Percentiles rank a stretch among this genome's conserved stretches.
These are phyloP conservation scores for Lachnellula occidentalis DNA, from an alignment of 2,329 filamentous ascomycete genomes.

Conservation along the genomic window DNA sequence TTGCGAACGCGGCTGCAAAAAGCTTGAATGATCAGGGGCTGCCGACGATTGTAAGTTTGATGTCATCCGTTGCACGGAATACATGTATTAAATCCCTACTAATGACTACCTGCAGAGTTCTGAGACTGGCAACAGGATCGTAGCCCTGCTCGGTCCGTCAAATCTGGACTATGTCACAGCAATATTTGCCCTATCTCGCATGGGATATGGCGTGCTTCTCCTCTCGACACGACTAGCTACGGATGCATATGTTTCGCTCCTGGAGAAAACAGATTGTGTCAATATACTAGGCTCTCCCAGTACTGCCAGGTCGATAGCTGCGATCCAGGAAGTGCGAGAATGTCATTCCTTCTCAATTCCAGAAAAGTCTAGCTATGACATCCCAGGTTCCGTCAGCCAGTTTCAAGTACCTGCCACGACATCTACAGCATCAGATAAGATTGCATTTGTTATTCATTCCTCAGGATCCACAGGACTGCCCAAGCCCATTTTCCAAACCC, in stretches of 20 bases:
- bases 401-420: neutral
- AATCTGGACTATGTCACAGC: conserved; percentile 47
- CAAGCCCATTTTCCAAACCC: conserved; percentile 56
- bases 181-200: conserved; percentile 45
- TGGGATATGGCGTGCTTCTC: conserved; percentile 48
- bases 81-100: neutral
- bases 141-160: conserved; percentile 20
- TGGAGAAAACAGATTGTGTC: conserved; percentile 36
- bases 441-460: conserved; percentile 26
- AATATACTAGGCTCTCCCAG: conserved; percentile 10
- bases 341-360: conserved; percentile 20
- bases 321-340: conserved; percentile 11
- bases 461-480: conserved; percentile 53
- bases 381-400: neutral
- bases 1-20: conserved; percentile 25
- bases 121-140: conserved; percentile 8
- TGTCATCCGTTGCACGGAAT: neutral
- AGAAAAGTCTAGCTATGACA: conserved; percentile 12
- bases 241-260: conserved; percentile 43
- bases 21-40: conserved; percentile 16
- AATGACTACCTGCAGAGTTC: neutral
- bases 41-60: conserved; percentile 10
- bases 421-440: conserved; percentile 8
- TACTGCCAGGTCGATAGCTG: conserved; percentile 7
- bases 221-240: conserved; percentile 49